Evolutionary conservation across 2,329 filamentous ascomycete genomes (phyloP), one percentile per base, ranked within the genome.

Genomic region (Sclerotiophoma versabilis): DNA sequence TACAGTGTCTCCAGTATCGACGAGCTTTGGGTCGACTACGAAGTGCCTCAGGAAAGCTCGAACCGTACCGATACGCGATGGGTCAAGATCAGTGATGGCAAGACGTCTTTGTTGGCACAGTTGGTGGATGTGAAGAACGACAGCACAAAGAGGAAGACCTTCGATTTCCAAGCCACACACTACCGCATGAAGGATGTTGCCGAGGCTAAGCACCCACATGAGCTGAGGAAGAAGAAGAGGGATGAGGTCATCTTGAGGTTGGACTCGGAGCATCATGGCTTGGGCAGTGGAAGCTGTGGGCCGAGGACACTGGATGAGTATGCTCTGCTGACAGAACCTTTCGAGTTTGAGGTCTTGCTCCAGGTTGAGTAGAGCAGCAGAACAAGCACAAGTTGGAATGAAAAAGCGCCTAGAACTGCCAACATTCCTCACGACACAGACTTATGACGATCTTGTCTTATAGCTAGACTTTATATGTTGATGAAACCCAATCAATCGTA

Each of bases 1-100:
- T 75, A 84, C 33, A 85, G 78, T 70, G 68, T 65, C 0, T 62
- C 69, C 10, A 62, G 61, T 1, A 73, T 86, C 1, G 75, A 78
- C 1, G 78, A 81, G 0, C 76, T 90, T 22, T 81, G 83, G 65
- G 80, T 81, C 0, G 76, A 78, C 1, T 89, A 89, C 63, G 87
- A 90, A 15, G 84, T 86, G 19, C 87, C 87, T 0, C 87, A 91
- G 67, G 87, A 90, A 62, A 84, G 82, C 46, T 85, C 85, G 1
- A 90, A 90, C 68, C 78, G 84, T 12, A 84, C 83, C 49, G 84
- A 84, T 27, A 83, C 82, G 0, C 77, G 83, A 6, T 89, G 84
- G 82, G 71, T 89, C 3, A 72, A 74, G 10, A 14, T 73, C 5
- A 46, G 51, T 10, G 56, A 64, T 8, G 49, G 44, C 11, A 57